Evolutionary conservation across 106 monocot genomes (phyloP).

Genomic region (Amphibolis antarctica): DNA sequence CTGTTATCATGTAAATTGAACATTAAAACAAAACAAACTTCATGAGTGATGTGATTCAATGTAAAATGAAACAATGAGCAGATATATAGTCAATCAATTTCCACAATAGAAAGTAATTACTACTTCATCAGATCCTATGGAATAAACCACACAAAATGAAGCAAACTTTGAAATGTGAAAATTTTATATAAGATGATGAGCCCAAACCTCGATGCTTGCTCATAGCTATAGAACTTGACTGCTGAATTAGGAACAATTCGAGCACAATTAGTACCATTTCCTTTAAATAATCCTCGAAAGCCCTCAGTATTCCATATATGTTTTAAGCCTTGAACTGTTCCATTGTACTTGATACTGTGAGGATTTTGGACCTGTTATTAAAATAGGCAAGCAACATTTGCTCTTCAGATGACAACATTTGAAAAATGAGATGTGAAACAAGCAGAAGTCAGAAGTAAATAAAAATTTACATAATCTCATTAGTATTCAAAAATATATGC

Average conservation of each 20-base stretch:
- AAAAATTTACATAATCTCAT: too few relatives aligned
- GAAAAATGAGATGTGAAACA: neutral
- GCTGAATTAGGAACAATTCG: slow-evolving; percentile 32
- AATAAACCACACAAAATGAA: neutral
- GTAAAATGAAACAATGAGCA: too few relatives aligned
- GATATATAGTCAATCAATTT: too few relatives aligned
- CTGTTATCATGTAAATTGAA: neutral
- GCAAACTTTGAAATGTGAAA: neutral
- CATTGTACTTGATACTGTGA: slow-evolving; percentile 32
- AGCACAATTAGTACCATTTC: slow-evolving; percentile 37
- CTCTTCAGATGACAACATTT: neutral
- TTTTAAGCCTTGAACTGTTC: slow-evolving; percentile 28
- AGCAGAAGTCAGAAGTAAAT: neutral
- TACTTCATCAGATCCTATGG: neutral
- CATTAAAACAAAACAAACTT: neutral
- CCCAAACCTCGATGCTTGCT: slow-evolving; percentile 25
- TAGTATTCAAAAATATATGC: neutral
- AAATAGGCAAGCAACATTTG: neutral
- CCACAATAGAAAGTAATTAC: neutral
- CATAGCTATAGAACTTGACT: slow-evolving; percentile 31
- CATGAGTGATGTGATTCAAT: neutral
- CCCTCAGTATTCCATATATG: slow-evolving; percentile 36
- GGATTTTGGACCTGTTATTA: slow-evolving; percentile 29
- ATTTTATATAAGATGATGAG: neutral
- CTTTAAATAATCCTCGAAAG: slow-evolving; percentile 32